Evolutionary conservation across 306 rosid genomes (phyloP).

Genomic region (Quercus alba): DNA sequence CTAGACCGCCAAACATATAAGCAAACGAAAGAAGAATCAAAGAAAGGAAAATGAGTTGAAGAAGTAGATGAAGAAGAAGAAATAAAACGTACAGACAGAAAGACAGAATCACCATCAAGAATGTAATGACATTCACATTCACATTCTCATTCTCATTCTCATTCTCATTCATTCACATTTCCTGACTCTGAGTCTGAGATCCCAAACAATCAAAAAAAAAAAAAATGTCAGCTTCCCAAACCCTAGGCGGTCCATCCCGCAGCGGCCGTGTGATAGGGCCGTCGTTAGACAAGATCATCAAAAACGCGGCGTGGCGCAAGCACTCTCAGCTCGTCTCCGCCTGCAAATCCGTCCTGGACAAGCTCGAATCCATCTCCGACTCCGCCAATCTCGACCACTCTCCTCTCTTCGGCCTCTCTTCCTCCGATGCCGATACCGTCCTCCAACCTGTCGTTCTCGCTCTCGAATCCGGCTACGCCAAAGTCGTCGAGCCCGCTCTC

Average conservation of each 20-base stretch:
- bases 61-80: too few relatives aligned
- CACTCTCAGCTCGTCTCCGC: conserved; percentile 90
- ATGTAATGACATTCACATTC: too few relatives aligned
- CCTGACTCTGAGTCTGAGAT: conserved; percentile 21
- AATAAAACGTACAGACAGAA: too few relatives aligned
- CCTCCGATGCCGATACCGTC: conserved; percentile 63
- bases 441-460: conserved; percentile 82
- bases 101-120: too few relatives aligned
- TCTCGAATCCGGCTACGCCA: conserved; percentile 68
- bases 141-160: too few relatives aligned
- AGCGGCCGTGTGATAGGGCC: conserved; percentile 90
- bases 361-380: conserved; percentile 71
- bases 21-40: too few relatives aligned
- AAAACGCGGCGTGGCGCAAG: conserved; percentile 99
- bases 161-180: background rate
- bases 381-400: conserved; percentile 37
- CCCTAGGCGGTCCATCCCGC: conserved; percentile 87
- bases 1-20: too few relatives aligned
- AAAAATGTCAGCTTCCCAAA: conserved; percentile 83
- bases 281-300: conserved; percentile 87
- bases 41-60: too few relatives aligned
- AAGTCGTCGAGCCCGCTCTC: conserved; percentile 95
- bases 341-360: conserved; percentile 86
- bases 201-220: background rate
- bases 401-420: conserved; percentile 59